phyloP scores from a whole-genome alignment of 805 yeast species.

The Candida jianshihensis region DNA sequence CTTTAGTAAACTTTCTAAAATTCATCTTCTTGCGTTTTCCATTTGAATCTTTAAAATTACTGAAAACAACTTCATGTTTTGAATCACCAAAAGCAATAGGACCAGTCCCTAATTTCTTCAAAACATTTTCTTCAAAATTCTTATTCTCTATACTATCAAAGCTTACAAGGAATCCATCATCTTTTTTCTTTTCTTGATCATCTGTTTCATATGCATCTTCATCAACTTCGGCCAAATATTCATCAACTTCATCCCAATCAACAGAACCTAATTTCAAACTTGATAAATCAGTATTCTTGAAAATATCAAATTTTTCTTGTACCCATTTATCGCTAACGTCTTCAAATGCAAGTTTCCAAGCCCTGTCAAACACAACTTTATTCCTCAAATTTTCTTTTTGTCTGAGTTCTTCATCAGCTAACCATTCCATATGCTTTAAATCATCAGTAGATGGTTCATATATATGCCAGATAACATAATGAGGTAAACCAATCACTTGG shows the following conservation, averaged over 20 bases:
- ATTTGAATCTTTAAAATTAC: slow-evolving; percentile 12
- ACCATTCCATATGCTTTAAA: slow-evolving; percentile 80
- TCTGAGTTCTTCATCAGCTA: slow-evolving; percentile 73
- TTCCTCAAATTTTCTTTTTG: slow-evolving; percentile 55
- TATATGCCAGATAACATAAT: slow-evolving; percentile 93
- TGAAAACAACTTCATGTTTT: slow-evolving; percentile 13
- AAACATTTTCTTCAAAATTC: slow-evolving; percentile 16
- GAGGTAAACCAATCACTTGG: slow-evolving; percentile 84
- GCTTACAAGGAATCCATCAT: slow-evolving; percentile 12
- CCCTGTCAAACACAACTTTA: slow-evolving; percentile 57
- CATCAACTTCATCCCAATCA: slow-evolving; percentile 65
- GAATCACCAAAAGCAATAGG: slow-evolving; percentile 16
- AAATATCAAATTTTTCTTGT: slow-evolving; percentile 58
- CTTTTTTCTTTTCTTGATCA: slow-evolving; percentile 1
- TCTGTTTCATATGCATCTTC: slow-evolving; percentile 11
- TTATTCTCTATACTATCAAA: slow-evolving; percentile 13
- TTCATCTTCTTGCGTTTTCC: slow-evolving; percentile 16
- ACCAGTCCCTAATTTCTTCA: slow-evolving; percentile 13
- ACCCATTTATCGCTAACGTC: slow-evolving; percentile 71
- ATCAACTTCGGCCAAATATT: slow-evolving; percentile 20
- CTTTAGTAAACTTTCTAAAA: slow-evolving; percentile 13
- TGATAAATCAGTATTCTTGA: slow-evolving; percentile 70
- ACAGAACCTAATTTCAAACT: slow-evolving; percentile 43
- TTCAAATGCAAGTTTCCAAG: slow-evolving; percentile 74
- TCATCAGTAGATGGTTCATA: slow-evolving; percentile 95